Evolutionary conservation across 805 yeast species (phyloP).

Genomic region (Candida coquimbonensis): DNA sequence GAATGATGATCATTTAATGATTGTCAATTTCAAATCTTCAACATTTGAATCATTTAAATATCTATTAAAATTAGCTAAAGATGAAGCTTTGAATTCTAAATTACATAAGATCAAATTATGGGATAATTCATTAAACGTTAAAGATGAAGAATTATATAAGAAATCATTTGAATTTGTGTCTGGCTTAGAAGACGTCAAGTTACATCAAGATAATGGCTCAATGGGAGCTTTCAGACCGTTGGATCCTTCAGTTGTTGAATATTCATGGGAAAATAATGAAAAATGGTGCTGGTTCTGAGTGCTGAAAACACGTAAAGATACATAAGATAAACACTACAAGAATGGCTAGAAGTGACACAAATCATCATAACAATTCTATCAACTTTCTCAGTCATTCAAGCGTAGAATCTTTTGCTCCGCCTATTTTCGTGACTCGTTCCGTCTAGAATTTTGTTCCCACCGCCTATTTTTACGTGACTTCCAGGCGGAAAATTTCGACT

Average conservation of each 20-base stretch:
- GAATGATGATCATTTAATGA: constrained; percentile 24
- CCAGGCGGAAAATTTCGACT: no score
- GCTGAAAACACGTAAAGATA: background rate
- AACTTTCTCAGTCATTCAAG: no score
- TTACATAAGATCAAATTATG: constrained; percentile 30
- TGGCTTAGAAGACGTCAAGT: constrained; percentile 5
- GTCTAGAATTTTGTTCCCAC: no score
- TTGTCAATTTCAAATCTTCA: constrained; percentile 15
- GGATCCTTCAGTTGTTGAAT: constrained; percentile 14
- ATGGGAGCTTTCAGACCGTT: constrained; percentile 34
- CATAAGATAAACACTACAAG: background rate
- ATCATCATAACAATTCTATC: no score
- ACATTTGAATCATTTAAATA: constrained; percentile 19
- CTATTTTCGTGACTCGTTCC: no score
- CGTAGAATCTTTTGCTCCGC: no score
- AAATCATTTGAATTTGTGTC: constrained; percentile 8
- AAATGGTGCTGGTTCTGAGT: constrained; percentile 43
- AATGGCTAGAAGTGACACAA: no score
- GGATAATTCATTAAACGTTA: constrained; percentile 26
- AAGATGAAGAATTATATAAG: background rate
- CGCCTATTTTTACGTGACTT: no score
- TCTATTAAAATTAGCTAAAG: constrained; percentile 26
- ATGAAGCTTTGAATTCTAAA: constrained; percentile 26
- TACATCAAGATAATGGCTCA: constrained; percentile 29
- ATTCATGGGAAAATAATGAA: constrained; percentile 37